These are phyloP conservation scores for Saturnispora galanensis DNA, from an alignment of 805 yeast species.

Conservation along the genomic window DNA sequence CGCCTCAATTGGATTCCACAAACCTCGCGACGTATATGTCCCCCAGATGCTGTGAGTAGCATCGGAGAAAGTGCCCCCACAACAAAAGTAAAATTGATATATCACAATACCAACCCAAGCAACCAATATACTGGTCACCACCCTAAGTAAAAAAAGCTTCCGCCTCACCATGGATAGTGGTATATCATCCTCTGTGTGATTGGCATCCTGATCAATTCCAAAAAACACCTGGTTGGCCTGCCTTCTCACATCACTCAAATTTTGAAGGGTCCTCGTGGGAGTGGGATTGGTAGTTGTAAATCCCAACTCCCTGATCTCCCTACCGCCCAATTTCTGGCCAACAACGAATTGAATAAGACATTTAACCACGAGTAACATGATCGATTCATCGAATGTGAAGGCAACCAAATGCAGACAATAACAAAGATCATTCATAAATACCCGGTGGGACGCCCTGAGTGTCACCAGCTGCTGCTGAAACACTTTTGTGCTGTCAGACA, in stretches of 20 bases:
- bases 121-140: constrained; percentile 20
- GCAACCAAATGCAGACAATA: constrained; percentile 8
- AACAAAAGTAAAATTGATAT: constrained; percentile 28
- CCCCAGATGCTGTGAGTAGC: constrained; percentile 1
- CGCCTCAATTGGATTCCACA: constrained; percentile 11
- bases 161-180: constrained; percentile 13
- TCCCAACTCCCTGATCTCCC: not conserved
- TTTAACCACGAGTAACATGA: constrained; percentile 3
- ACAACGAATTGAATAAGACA: constrained; percentile 2
- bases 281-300: not conserved
- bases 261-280: not conserved
- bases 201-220: not conserved
- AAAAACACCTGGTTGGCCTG: not conserved
- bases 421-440: not conserved
- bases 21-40: not conserved
- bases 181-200: not conserved
- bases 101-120: constrained; percentile 23
- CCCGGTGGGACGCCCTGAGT: not conserved
- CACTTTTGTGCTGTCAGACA: not conserved
- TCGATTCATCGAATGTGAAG: constrained; percentile 11
- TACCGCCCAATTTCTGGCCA: not conserved
- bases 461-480: not conserved
- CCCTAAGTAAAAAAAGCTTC: constrained; percentile 23
- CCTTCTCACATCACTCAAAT: constrained; percentile 1
- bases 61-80: constrained; percentile 11